phyloP scores from a whole-genome alignment of 495 filamentous ascomycete species.

The Podospora tetraspora region DNA sequence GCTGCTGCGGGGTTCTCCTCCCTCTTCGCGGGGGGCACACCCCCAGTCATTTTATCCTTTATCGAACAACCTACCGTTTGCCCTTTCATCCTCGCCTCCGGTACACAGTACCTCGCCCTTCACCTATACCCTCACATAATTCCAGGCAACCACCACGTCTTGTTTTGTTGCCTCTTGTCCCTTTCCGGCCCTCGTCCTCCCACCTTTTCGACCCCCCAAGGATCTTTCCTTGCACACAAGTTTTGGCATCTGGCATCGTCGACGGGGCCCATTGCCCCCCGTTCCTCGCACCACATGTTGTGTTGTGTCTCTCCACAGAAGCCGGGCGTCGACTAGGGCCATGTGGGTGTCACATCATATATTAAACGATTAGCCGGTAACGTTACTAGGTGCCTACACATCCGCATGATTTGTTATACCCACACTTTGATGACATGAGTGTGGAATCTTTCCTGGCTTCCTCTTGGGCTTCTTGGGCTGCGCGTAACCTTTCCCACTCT shows the following conservation, averaged over 20 bases:
- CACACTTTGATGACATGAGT: background rate
- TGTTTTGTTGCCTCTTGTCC: too few species aligned
- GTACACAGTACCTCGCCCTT: background rate
- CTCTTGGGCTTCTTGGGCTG: too few species aligned
- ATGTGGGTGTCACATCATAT: background rate
- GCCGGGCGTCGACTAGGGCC: conserved; percentile 6
- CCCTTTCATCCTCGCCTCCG: background rate
- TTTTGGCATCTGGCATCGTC: background rate
- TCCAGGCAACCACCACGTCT: background rate
- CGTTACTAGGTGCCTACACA: background rate
- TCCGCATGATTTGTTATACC: background rate
- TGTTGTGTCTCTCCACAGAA: background rate
- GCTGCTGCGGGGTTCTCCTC: background rate
- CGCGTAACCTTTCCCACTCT: background rate
- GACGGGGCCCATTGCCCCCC: background rate
- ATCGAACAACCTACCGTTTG: too few species aligned
- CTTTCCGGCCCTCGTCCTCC: too few species aligned
- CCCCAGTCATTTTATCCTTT: background rate
- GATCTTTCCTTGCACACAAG: background rate
- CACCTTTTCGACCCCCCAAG: too few species aligned
- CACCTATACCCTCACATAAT: background rate
- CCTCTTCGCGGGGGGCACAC: background rate
- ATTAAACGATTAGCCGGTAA: background rate
- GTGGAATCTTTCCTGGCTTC: background rate
- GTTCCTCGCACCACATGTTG: background rate